phyloP scores from a whole-genome alignment of 129 eudicot species.

The Pittosporum tobira region DNA sequence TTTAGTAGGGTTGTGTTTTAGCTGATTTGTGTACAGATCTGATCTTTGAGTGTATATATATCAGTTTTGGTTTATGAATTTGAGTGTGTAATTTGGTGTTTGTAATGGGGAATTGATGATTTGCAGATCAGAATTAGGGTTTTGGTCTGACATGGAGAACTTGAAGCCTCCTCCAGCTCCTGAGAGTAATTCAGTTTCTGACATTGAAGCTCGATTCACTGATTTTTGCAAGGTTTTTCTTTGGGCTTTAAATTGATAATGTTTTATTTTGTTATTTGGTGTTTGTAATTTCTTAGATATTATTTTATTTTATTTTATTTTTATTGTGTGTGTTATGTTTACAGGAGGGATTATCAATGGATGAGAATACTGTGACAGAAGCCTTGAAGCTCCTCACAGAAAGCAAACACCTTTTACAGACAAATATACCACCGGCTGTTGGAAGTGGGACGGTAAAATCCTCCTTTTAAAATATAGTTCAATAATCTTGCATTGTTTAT shows the following conservation, averaged over 20 bases:
- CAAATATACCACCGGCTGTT: conserved; percentile 36
- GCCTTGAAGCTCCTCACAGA: conserved; percentile 51
- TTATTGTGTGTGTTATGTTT: conserved; percentile 4
- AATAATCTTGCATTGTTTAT: not conserved
- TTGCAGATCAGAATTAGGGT: conserved; percentile 1
- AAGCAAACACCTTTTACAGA: conserved; percentile 55
- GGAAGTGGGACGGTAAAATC: conserved; percentile 55
- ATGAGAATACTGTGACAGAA: conserved; percentile 32
- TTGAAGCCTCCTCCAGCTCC: conserved; percentile 21
- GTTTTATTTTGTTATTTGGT: not conserved
- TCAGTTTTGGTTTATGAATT: not conserved
- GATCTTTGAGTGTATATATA: not conserved
- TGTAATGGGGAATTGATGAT: not conserved
- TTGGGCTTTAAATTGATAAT: not conserved
- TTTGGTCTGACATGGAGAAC: conserved; percentile 34
- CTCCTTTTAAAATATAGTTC: not conserved
- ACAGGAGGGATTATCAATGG: conserved; percentile 53
- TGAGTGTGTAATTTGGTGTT: not conserved
- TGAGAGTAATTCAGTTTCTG: conserved; percentile 12
- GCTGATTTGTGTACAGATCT: conserved; percentile 14
- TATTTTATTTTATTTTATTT: too few species aligned
- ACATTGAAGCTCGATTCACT: conserved; percentile 57
- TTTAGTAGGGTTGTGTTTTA: not conserved
- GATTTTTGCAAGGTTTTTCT: conserved; percentile 70
- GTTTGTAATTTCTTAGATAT: not conserved